Percentiles rank a stretch among this genome's conserved stretches.
Evolutionary conservation across 2,329 filamentous ascomycete genomes (phyloP).

Genomic region (Elsinoe batatas): DNA sequence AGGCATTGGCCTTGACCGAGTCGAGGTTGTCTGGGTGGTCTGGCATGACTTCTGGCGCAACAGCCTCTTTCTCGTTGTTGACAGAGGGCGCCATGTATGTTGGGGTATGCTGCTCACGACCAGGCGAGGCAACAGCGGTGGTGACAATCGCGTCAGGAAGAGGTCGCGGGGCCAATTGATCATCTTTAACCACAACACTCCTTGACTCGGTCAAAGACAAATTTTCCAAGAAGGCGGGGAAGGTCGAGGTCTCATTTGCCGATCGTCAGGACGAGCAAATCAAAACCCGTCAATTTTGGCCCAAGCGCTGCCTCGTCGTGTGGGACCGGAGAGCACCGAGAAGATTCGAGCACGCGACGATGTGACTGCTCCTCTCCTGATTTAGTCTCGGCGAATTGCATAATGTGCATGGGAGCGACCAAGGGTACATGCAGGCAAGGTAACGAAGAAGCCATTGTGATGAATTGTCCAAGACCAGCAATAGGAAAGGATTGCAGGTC

Average conservation of each 20-base stretch:
- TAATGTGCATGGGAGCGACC: no score
- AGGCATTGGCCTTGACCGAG: slow-evolving; percentile 16
- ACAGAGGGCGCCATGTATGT: neutral
- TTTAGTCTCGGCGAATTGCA: no score
- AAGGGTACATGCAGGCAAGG: no score
- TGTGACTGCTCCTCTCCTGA: neutral
- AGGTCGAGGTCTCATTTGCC: slow-evolving; percentile 1
- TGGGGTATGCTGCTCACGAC: neutral
- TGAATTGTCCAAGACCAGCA: no score
- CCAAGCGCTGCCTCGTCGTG: neutral
- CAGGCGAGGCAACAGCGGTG: no score
- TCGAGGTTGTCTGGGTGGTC: slow-evolving; percentile 9
- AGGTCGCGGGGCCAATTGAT: no score
- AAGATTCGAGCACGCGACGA: neutral
- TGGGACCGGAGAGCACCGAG: slow-evolving; percentile 1
- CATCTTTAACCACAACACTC: no score
- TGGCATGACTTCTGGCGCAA: slow-evolving; percentile 4
- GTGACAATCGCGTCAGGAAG: no score
- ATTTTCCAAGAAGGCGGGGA: slow-evolving; percentile 10
- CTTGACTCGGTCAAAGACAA: neutral
- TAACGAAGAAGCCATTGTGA: no score
- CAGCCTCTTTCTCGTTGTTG: neutral
- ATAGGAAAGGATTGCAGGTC: no score
- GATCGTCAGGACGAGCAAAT: slow-evolving; percentile 3
- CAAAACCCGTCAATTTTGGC: slow-evolving; percentile 1